phyloP scores from a whole-genome alignment of 495 filamentous ascomycete species.

The Podospora sp. region DNA sequence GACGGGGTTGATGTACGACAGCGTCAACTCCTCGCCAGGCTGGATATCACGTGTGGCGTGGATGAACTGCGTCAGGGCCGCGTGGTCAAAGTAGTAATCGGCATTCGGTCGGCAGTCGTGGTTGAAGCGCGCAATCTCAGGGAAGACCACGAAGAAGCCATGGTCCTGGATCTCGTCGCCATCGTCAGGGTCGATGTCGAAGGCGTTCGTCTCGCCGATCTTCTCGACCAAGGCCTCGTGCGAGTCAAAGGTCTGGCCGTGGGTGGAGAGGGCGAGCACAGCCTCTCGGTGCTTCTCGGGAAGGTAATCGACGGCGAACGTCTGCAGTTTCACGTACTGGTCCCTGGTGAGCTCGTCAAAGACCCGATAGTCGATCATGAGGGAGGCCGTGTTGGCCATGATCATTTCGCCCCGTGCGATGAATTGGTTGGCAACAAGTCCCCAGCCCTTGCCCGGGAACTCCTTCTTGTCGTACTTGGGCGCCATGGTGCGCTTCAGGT shows the following conservation, averaged over 20 bases:
- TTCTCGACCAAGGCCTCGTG: constrained; percentile 25
- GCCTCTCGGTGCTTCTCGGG: constrained; percentile 27
- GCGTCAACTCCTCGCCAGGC: constrained; percentile 42
- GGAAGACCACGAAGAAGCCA: constrained; percentile 36
- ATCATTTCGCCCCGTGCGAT: constrained; percentile 38
- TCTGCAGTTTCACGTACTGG: constrained; percentile 31
- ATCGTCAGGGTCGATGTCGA: constrained; percentile 37
- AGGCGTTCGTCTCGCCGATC: constrained; percentile 38
- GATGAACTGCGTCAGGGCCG: constrained; percentile 40
- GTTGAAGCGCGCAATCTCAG: constrained; percentile 45
- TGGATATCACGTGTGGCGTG: constrained; percentile 40
- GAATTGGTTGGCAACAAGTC: constrained; percentile 32
- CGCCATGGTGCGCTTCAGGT: constrained; percentile 23
- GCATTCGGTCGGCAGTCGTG: constrained; percentile 50
- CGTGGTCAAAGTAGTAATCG: constrained; percentile 45
- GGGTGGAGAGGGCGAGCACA: constrained; percentile 37
- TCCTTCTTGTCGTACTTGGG: constrained; percentile 32
- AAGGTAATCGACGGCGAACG: constrained; percentile 31
- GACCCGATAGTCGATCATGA: constrained; percentile 41
- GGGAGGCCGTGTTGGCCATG: constrained; percentile 39
- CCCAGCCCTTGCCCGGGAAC: constrained; percentile 42
- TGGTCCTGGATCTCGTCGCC: constrained; percentile 30
- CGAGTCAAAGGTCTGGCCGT: constrained; percentile 20
- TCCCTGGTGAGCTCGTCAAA: constrained; percentile 33
- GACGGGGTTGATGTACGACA: constrained; percentile 45